Percentiles rank a stretch among this genome's conserved stretches.
phyloP scores from a whole-genome alignment of 495 filamentous ascomycete genomes.

The Penicillium pancosmium region DNA sequence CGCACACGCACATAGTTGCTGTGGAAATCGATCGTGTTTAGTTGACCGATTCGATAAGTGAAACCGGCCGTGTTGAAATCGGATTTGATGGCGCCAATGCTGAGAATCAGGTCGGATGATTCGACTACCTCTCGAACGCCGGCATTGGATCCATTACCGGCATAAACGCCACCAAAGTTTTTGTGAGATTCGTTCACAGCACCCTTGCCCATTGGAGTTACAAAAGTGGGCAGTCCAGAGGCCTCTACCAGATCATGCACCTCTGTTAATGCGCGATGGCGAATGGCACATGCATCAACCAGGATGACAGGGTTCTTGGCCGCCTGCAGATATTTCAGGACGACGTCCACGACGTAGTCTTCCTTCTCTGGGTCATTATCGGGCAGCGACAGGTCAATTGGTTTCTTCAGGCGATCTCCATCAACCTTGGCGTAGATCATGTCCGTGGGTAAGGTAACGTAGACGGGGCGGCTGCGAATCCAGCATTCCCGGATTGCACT shows the following conservation, averaged over 20 bases:
- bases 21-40: slow-evolving; percentile 88
- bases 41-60: slow-evolving; percentile 78
- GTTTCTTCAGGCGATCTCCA: slow-evolving; percentile 66
- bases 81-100: slow-evolving; percentile 79
- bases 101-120: slow-evolving; percentile 78
- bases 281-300: slow-evolving; percentile 89
- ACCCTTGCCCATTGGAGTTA: slow-evolving; percentile 91
- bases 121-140: slow-evolving; percentile 76
- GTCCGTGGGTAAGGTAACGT: slow-evolving; percentile 85
- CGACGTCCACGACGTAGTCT: slow-evolving; percentile 79
- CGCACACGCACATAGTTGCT: slow-evolving; percentile 73
- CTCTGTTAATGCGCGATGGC: slow-evolving; percentile 75
- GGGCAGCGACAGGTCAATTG: slow-evolving; percentile 67
- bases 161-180: slow-evolving; percentile 85
- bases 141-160: slow-evolving; percentile 73
- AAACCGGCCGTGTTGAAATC: slow-evolving; percentile 95
- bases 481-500: slow-evolving; percentile 79
- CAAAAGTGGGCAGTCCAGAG: slow-evolving; percentile 79
- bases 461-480: slow-evolving; percentile 73
- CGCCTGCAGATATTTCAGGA: slow-evolving; percentile 73
- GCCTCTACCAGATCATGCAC: slow-evolving; percentile 76
- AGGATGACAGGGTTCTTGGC: slow-evolving; percentile 81
- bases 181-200: slow-evolving; percentile 77
- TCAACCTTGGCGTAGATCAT: slow-evolving; percentile 81
- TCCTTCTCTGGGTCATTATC: slow-evolving; percentile 73